These are phyloP conservation scores for Aureobasidium melanogenum DNA, from an alignment of 2,329 filamentous ascomycete species.

Conservation along the genomic window DNA sequence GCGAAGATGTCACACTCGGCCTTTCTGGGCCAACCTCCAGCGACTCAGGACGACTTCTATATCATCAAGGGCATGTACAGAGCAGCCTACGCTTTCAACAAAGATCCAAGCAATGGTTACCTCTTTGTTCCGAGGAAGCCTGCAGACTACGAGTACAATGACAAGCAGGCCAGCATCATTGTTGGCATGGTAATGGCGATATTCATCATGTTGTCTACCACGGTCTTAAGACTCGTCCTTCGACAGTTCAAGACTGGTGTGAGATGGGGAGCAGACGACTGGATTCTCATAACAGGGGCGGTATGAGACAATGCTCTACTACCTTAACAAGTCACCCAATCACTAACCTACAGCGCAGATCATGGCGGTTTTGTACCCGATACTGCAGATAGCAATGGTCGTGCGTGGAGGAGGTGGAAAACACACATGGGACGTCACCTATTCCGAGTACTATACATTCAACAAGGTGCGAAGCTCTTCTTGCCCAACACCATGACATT, in stretches of 20 bases:
- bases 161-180: constrained; percentile 6
- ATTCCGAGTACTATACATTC: constrained; percentile 4
- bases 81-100: neutral
- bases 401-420: neutral
- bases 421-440: constrained; percentile 5
- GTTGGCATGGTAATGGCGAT: neutral
- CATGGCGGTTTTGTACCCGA: neutral
- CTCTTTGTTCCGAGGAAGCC: neutral
- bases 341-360: neutral
- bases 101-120: constrained; percentile 4
- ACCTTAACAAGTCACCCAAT: neutral
- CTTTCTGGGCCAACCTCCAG: neutral
- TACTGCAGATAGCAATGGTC: neutral
- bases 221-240: neutral
- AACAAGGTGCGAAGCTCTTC: neutral
- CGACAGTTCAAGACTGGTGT: neutral
- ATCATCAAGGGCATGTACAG: constrained; percentile 8
- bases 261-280: neutral
- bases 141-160: neutral
- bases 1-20: neutral
- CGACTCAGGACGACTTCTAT: neutral
- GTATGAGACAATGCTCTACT: neutral
- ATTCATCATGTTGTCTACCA: neutral
- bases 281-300: neutral
- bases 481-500: neutral